Conservation (phyloP, 139 green algal species). For the Auxenochlorella protothecoides region DNA sequence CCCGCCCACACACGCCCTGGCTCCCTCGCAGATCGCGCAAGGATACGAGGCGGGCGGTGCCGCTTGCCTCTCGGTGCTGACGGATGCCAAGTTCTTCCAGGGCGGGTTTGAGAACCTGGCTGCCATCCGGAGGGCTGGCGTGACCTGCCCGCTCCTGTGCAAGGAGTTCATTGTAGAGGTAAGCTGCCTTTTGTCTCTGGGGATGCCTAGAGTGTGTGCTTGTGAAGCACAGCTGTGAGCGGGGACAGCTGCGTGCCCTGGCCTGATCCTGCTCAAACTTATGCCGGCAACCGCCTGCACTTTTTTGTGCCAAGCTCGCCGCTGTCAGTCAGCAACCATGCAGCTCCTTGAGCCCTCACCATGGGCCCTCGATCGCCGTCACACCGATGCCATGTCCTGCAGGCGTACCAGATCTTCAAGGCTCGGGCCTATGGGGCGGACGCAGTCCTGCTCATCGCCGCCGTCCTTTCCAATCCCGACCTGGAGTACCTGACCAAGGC, state of each 20-base stretch:
- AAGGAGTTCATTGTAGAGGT: conserved; percentile 99
- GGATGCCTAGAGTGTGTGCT: no score
- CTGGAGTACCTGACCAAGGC: conserved; percentile 84
- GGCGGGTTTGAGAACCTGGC: conserved; percentile 73
- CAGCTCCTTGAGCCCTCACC: no score
- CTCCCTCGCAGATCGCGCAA: conserved; percentile 47
- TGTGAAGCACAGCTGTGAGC: no score
- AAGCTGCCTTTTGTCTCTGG: background rate
- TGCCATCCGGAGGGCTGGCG: conserved; percentile 59
- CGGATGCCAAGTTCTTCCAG: conserved; percentile 93
- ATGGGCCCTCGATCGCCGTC: no score
- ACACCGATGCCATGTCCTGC: background rate
- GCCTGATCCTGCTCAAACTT: no score
- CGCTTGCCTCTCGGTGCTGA: conserved; percentile 92
- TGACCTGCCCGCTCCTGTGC: conserved; percentile 88
- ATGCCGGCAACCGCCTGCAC: no score
- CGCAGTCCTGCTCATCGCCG: conserved; percentile 93
- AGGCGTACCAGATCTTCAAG: conserved; percentile 82
- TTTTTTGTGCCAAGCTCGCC: no score
- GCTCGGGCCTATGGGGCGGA: conserved; percentile 72
- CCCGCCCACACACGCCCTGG: background rate
- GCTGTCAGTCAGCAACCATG: no score
- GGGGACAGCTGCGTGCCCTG: no score
- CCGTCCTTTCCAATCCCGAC: conserved; percentile 91
- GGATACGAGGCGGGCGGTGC: conserved; percentile 92